These are phyloP conservation scores for Lizonia empirigonia DNA, from an alignment of 2,329 filamentous ascomycete genomes.

Conservation along the genomic window DNA sequence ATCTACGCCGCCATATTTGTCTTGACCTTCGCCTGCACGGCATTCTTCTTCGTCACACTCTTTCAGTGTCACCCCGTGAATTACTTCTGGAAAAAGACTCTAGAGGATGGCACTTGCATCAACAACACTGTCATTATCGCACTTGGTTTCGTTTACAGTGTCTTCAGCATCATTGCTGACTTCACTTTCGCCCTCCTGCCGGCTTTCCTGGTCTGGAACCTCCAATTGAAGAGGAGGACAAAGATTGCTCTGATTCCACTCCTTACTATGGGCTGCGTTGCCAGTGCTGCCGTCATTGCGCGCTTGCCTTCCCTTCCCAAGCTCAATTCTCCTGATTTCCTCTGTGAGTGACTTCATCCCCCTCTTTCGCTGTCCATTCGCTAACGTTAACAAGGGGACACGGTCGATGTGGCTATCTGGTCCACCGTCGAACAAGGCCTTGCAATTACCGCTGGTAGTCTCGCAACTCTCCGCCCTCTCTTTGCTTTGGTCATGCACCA, in stretches of 20 bases:
- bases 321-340: slow-evolving; percentile 41
- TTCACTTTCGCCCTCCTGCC: slow-evolving; percentile 58
- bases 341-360: slow-evolving; percentile 28
- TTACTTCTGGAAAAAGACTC: slow-evolving; percentile 55
- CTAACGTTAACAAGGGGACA: slow-evolving; percentile 31
- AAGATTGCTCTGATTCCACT: slow-evolving; percentile 57
- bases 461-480: slow-evolving; percentile 45
- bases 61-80: slow-evolving; percentile 59
- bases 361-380: too few relatives aligned
- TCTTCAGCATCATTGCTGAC: slow-evolving; percentile 55
- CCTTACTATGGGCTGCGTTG: slow-evolving; percentile 57
- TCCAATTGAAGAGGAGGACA: slow-evolving; percentile 56
- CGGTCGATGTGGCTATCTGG: slow-evolving; percentile 47
- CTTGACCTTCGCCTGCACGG: slow-evolving; percentile 43
- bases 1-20: slow-evolving; percentile 48
- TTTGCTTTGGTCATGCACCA: slow-evolving; percentile 33
- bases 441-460: slow-evolving; percentile 45
- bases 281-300: slow-evolving; percentile 43
- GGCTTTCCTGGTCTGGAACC: slow-evolving; percentile 56
- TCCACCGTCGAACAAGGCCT: slow-evolving; percentile 46
- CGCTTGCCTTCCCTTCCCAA: slow-evolving; percentile 37
- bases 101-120: slow-evolving; percentile 50
- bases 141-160: slow-evolving; percentile 55
- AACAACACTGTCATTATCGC: slow-evolving; percentile 48
- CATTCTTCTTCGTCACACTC: slow-evolving; percentile 55